Conservation (phyloP, 2,329 filamentous ascomycete species). For the Curvularia hawaiiensis region DNA sequence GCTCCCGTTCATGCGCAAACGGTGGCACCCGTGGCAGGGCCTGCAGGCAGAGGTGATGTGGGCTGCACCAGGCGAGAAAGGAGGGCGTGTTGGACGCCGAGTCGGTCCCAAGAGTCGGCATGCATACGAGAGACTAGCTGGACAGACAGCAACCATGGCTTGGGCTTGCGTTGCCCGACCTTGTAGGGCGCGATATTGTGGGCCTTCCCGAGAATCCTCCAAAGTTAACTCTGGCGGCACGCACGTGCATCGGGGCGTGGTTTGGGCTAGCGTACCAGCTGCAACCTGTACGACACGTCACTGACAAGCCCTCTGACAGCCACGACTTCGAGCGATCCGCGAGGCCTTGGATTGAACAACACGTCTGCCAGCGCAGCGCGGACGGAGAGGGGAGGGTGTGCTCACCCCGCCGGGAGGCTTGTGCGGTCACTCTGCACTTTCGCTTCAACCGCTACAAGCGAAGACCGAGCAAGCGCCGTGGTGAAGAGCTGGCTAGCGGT, state of each 20-base stretch:
- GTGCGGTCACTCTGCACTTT: slow-evolving; percentile 14
- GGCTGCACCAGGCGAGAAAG: slow-evolving; percentile 10
- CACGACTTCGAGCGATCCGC: slow-evolving; percentile 24
- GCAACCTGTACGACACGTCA: slow-evolving; percentile 32
- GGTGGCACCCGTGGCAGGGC: slow-evolving; percentile 5
- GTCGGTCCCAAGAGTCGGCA: slow-evolving; percentile 1
- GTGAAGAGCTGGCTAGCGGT: slow-evolving; percentile 15
- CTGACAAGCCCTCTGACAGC: slow-evolving; percentile 23
- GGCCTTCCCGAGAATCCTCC: slow-evolving; percentile 12
- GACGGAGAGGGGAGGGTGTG: slow-evolving; percentile 25
- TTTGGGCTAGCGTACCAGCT: slow-evolving; percentile 23
- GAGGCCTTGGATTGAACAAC: slow-evolving; percentile 30
- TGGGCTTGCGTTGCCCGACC: slow-evolving; percentile 2
- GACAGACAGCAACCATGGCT: slow-evolving; percentile 11
- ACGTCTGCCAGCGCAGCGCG: slow-evolving; percentile 35
- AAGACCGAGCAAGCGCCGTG: slow-evolving; percentile 22
- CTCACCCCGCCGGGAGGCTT: slow-evolving; percentile 26
- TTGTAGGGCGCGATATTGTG: slow-evolving; percentile 10
- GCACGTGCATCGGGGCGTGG: slow-evolving; percentile 18
- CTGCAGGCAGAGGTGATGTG: slow-evolving; percentile 7
- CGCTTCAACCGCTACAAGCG: slow-evolving; percentile 18
- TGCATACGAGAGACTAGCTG: background rate
- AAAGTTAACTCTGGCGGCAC: slow-evolving; percentile 8
- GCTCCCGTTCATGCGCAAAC: slow-evolving; percentile 10
- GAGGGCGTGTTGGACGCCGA: slow-evolving; percentile 3